Conservation (phyloP, 2,329 filamentous ascomycete species). For the Fusarium napiforme region DNA sequence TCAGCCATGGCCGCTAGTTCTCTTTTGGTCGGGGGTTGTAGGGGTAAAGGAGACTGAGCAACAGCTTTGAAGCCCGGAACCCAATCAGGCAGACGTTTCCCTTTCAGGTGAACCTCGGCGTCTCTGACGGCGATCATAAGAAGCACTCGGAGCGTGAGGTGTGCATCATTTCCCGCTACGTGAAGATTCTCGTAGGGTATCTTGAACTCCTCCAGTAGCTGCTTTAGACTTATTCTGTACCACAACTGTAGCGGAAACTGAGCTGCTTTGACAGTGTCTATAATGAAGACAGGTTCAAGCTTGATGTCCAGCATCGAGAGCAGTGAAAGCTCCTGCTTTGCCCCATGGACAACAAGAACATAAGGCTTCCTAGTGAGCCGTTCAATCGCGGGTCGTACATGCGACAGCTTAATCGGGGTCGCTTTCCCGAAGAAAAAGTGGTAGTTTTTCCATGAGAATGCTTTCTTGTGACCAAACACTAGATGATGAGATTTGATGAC, state of each 20-base stretch:
- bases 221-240: not conserved
- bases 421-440: conserved; percentile 20
- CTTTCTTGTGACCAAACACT: not conserved
- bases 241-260: not conserved
- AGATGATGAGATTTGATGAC: conserved; percentile 5
- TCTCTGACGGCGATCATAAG: conserved; percentile 14
- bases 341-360: not conserved
- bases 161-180: conserved; percentile 43
- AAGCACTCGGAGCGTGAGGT: conserved; percentile 32
- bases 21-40: not conserved
- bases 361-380: rapidly evolving
- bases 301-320: not conserved
- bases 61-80: conserved; percentile 1
- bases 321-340: not conserved
- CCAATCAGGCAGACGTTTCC: conserved; percentile 1
- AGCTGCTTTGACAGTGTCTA: rapidly evolving
- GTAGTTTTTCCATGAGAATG: not conserved
- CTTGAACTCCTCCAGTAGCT: not conserved
- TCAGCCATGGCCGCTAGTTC: not conserved
- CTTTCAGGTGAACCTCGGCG: not conserved
- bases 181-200: conserved; percentile 7
- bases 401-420: not conserved
- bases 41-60: not conserved
- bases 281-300: not conserved
- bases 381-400: not conserved